Evolutionary conservation across 352 stramenopile genomes (phyloP).

Genomic region (Elongisporangium senticosum): DNA sequence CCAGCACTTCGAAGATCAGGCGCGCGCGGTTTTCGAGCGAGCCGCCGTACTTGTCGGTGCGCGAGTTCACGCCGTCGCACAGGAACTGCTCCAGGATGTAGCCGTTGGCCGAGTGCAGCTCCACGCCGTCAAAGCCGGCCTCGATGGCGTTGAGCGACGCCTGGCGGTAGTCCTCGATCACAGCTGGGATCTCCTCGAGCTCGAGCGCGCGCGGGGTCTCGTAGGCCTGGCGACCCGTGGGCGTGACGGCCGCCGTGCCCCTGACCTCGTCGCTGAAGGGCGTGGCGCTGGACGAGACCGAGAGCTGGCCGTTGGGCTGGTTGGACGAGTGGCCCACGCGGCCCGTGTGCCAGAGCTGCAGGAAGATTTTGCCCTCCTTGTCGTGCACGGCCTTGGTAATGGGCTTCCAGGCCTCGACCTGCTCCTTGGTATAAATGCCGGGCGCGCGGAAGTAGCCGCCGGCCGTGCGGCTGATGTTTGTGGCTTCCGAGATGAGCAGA

Average conservation of each 20-base stretch:
- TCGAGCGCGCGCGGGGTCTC: slow-evolving; percentile 61
- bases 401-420: slow-evolving; percentile 29
- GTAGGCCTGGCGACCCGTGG: slow-evolving; percentile 24
- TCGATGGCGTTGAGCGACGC: slow-evolving; percentile 8
- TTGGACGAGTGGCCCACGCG: slow-evolving; percentile 35
- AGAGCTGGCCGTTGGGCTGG: slow-evolving; percentile 27
- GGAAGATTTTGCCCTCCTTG: slow-evolving; percentile 50
- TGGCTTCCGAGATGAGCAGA: slow-evolving; percentile 37
- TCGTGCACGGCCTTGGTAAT: slow-evolving; percentile 47
- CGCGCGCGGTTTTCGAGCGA: slow-evolving; percentile 21
- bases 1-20: slow-evolving; percentile 56
- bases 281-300: slow-evolving; percentile 25
- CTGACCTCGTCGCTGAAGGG: slow-evolving; percentile 21
- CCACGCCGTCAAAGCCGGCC: slow-evolving; percentile 86
- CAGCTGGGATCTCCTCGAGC: slow-evolving; percentile 56
- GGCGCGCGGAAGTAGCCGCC: slow-evolving; percentile 17
- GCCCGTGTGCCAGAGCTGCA: slow-evolving; percentile 74
- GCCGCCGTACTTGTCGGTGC: slow-evolving; percentile 11
- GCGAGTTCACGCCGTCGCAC: slow-evolving; percentile 19
- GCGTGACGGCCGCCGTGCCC: slow-evolving; percentile 21
- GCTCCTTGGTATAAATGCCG: slow-evolving; percentile 28
- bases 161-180: slow-evolving; percentile 9
- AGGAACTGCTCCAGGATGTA: slow-evolving; percentile 90
- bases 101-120: slow-evolving; percentile 86
- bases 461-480: slow-evolving; percentile 15